phyloP scores from a whole-genome alignment of 768 basidiomycete species.

The Lactarius sp. region DNA sequence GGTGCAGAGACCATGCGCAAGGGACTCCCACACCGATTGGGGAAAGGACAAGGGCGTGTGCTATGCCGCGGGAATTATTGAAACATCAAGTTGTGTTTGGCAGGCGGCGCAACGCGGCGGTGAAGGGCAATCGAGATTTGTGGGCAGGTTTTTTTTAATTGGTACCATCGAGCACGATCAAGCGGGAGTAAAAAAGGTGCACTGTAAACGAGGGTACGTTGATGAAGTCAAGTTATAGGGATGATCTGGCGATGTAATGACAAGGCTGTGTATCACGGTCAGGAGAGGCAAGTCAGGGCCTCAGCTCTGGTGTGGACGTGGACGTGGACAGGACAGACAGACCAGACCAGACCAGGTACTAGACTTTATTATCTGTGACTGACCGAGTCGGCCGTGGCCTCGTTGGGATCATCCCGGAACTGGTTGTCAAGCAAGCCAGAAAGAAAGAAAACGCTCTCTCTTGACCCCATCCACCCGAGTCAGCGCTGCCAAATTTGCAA shows the following conservation, averaged over 20 bases:
- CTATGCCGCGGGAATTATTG: neutral
- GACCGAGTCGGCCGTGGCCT: conserved; percentile 7
- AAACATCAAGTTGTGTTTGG: neutral
- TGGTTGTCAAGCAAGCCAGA: conserved; percentile 12
- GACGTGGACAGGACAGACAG: too few species aligned
- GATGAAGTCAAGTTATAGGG: too few species aligned
- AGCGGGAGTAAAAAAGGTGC: neutral
- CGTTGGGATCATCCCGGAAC: conserved; percentile 9
- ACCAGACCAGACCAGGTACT: too few species aligned
- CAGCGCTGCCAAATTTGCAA: conserved; percentile 12
- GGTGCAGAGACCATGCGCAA: conserved; percentile 14
- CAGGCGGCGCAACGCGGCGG: too few species aligned
- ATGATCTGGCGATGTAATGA: too few species aligned
- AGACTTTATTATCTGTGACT: too few species aligned
- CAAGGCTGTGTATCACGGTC: too few species aligned
- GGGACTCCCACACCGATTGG: neutral
- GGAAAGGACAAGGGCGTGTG: conserved; percentile 2
- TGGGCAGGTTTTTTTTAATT: too few species aligned
- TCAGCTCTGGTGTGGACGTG: too few species aligned
- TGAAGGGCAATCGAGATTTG: conserved; percentile 11
- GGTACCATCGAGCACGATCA: neutral
- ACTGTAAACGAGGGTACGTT: too few species aligned
- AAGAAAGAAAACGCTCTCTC: neutral
- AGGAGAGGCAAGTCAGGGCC: too few species aligned
- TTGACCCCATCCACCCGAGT: neutral